A percentile compares a stretch with the other conserved stretches of the same genome.
Evolutionary conservation across 352 stramenopile genomes (phyloP).

Genomic region (Pythium rishiriense): DNA sequence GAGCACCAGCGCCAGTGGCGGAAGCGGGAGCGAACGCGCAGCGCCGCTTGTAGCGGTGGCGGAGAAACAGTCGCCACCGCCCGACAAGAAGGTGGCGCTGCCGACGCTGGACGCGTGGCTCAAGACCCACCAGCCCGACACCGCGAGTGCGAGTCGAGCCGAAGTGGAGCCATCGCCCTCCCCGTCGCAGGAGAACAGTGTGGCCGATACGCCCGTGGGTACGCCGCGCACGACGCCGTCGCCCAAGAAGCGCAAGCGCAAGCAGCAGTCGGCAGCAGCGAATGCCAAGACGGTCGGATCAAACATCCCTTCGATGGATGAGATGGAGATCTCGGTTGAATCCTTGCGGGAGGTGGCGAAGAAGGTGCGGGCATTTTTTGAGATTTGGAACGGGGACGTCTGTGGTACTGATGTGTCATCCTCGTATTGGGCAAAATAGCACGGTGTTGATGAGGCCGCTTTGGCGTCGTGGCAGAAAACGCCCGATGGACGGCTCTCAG

Average conservation of each 20-base stretch:
- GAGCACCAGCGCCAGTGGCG: not conserved
- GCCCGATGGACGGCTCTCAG: constrained; percentile 46
- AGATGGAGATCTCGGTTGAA: constrained; percentile 20
- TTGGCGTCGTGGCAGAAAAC: constrained; percentile 40
- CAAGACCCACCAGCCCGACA: not conserved
- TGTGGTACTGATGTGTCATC: not conserved
- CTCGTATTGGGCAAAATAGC: constrained; percentile 18
- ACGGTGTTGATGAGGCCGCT: constrained; percentile 34
- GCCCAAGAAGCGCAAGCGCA: constrained; percentile 24
- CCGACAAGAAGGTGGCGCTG: constrained; percentile 4
- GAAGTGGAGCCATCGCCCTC: constrained; percentile 12
- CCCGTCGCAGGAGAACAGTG: constrained; percentile 14
- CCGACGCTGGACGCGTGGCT: constrained; percentile 23
- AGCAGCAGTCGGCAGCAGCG: not conserved
- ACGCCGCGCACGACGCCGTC: constrained; percentile 18
- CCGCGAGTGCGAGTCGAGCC: not conserved
- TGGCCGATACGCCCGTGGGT: constrained; percentile 6
- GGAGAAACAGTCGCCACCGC: not conserved
- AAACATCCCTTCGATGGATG: constrained; percentile 16
- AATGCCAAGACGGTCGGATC: not conserved
- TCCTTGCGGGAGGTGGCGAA: constrained; percentile 7
- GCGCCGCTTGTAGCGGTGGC: too few relatives aligned
- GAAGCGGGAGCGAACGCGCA: too few relatives aligned
- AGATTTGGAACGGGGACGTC: not conserved
- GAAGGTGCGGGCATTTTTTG: constrained; percentile 12